A percentile compares a stretch with the other conserved stretches of the same genome.
phyloP scores from a whole-genome alignment of 2,329 filamentous ascomycete species.

The Cercospora sojina region DNA sequence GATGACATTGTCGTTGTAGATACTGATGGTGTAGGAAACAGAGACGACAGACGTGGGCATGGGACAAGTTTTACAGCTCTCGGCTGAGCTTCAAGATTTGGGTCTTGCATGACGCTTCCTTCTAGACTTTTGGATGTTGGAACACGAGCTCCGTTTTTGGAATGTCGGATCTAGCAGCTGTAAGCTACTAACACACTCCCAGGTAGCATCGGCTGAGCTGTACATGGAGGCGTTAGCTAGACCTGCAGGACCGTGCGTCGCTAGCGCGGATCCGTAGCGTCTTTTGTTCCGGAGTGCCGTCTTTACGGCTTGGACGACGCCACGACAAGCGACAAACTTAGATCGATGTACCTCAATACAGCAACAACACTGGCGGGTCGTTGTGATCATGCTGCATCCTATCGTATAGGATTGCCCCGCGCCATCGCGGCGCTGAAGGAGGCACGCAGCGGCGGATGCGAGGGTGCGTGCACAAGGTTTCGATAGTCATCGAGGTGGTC shows the following conservation, averaged over 20 bases:
- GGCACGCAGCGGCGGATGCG: constrained; percentile 4
- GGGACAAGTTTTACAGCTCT: constrained; percentile 2
- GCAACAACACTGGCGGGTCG: not conserved
- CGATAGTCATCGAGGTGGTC: constrained; percentile 1
- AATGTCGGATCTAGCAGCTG: not conserved
- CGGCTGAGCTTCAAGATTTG: not conserved
- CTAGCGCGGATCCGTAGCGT: constrained; percentile 8
- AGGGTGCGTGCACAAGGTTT: constrained; percentile 3
- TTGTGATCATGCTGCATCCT: constrained; percentile 6
- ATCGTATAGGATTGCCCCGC: constrained; percentile 3
- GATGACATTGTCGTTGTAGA: constrained; percentile 13
- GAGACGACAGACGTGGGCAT: not conserved
- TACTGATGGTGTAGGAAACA: not conserved
- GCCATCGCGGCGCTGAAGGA: not conserved
- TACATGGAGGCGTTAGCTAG: constrained; percentile 9
- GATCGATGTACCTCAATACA: not conserved
- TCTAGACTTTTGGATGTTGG: not conserved
- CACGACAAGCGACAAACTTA: not conserved
- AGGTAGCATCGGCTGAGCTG: constrained; percentile 10
- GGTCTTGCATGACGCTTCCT: not conserved
- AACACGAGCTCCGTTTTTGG: constrained; percentile 11
- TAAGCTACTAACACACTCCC: not conserved
- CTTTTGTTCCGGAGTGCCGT: constrained; percentile 2
- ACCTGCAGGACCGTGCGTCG: constrained; percentile 7
- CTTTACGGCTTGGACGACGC: constrained; percentile 1